phyloP scores from a whole-genome alignment of 2,329 filamentous ascomycete genomes.

The Aspergillus fructus region DNA sequence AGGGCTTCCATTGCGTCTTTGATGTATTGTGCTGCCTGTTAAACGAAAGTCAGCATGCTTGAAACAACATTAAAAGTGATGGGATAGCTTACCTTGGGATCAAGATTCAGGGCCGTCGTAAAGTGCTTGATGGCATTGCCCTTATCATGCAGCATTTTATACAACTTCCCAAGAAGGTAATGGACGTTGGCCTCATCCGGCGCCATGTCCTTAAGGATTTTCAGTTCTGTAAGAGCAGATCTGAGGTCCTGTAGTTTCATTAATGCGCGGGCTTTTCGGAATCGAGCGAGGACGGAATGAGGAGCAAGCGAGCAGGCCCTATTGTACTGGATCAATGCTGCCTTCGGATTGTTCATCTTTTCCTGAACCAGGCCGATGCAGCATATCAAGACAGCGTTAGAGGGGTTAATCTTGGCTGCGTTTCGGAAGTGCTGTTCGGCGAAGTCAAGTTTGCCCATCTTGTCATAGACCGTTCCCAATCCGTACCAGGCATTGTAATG shows the following conservation, averaged over 20 bases:
- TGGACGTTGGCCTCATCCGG: constrained; percentile 96
- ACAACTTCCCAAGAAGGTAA: constrained; percentile 75
- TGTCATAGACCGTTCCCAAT: constrained; percentile 76
- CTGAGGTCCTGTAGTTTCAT: constrained; percentile 71
- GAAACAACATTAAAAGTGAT: neutral
- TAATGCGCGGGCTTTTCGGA: constrained; percentile 87
- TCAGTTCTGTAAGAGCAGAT: constrained; percentile 75
- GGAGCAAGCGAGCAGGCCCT: constrained; percentile 82
- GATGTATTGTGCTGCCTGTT: constrained; percentile 83
- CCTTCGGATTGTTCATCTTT: constrained; percentile 77
- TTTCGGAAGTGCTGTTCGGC: constrained; percentile 89
- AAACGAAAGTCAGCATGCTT: constrained; percentile 12
- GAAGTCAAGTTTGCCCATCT: constrained; percentile 85
- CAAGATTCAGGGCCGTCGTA: constrained; percentile 89
- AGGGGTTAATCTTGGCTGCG: constrained; percentile 85
- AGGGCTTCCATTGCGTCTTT: constrained; percentile 95
- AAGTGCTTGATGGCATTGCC: constrained; percentile 86
- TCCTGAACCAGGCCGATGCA: constrained; percentile 89
- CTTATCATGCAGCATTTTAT: constrained; percentile 59
- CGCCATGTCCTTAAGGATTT: constrained; percentile 84
- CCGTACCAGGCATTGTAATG: constrained; percentile 99
- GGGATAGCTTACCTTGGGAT: constrained; percentile 74
- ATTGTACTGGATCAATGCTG: constrained; percentile 77
- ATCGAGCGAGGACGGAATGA: constrained; percentile 76
- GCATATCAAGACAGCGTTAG: constrained; percentile 87